Percentiles rank a stretch among this genome's conserved stretches.
Conservation (phyloP, 139 green algal species). For the Dunaliella sp. region DNA sequence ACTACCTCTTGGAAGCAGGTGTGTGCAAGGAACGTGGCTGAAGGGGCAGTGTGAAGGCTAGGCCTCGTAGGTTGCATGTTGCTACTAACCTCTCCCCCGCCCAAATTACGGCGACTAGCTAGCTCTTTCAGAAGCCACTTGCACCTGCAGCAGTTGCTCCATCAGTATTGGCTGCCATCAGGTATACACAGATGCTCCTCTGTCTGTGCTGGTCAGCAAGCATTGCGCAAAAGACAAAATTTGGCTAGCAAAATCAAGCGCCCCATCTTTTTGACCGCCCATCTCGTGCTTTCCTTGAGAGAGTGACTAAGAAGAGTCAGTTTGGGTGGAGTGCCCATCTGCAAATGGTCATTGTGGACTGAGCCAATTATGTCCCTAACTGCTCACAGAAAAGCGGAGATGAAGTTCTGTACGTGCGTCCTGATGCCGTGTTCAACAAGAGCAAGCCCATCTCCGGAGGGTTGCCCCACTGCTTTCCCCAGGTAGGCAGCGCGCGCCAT, state of each 20-base stretch:
- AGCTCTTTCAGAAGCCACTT: too few species aligned
- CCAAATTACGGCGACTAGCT: too few species aligned
- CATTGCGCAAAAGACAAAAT: neutral
- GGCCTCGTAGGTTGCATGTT: neutral
- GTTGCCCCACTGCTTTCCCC: slow-evolving; percentile 96
- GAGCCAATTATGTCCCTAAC: neutral
- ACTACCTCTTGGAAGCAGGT: slow-evolving; percentile 83
- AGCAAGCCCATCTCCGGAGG: slow-evolving; percentile 89
- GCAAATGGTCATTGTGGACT: neutral
- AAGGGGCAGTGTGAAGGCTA: neutral
- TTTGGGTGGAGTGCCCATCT: neutral
- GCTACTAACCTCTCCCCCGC: too few species aligned
- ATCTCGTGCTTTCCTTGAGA: neutral
- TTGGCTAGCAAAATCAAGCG: neutral
- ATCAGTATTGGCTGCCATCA: too few species aligned
- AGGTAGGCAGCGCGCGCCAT: too few species aligned
- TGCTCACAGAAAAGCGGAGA: slow-evolving; percentile 48
- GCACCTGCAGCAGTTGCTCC: too few species aligned
- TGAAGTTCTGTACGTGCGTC: slow-evolving; percentile 93
- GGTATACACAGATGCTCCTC: too few species aligned
- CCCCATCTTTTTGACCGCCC: neutral
- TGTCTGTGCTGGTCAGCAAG: too few species aligned
- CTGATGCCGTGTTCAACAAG: slow-evolving; percentile 94
- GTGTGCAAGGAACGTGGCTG: neutral
- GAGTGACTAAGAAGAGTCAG: neutral